These are phyloP conservation scores for Nematocida sp. DNA, from an alignment of 371 early-diverging fungal genomes.

Conservation along the genomic window DNA sequence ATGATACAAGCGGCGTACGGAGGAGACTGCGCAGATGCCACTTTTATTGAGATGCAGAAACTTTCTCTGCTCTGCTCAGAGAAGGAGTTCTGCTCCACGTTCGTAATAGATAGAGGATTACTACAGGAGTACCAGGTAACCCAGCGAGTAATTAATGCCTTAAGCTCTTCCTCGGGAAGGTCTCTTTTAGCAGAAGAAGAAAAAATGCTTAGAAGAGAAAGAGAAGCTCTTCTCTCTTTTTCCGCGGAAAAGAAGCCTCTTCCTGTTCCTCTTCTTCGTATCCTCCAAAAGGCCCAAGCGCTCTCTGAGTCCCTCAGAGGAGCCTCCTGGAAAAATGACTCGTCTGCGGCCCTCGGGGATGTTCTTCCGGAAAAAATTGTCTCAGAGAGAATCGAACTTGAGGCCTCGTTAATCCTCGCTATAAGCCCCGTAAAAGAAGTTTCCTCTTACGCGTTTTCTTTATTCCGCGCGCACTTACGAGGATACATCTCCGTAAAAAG, in stretches of 20 bases:
- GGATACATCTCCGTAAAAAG: conserved; percentile 41
- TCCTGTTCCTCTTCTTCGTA: conserved; percentile 38
- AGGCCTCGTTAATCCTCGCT: conserved; percentile 18
- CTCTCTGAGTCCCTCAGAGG: not conserved
- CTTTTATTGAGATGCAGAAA: conserved; percentile 61
- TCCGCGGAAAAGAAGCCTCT: conserved; percentile 37
- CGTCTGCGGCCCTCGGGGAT: conserved; percentile 3
- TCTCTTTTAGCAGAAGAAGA: conserved; percentile 15
- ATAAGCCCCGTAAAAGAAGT: conserved; percentile 31
- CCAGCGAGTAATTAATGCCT: not conserved
- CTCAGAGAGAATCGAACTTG: conserved; percentile 15
- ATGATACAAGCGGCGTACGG: conserved; percentile 91
- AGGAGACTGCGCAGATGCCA: conserved; percentile 95
- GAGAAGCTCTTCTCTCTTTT: not conserved
- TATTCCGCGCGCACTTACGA: conserved; percentile 33
- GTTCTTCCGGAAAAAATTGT: conserved; percentile 39
- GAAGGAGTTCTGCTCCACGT: conserved; percentile 4
- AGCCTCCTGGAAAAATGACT: not conserved
- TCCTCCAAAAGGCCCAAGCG: conserved; percentile 3
- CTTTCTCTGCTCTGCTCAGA: conserved; percentile 40
- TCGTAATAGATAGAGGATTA: conserved; percentile 12
- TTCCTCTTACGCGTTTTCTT: conserved; percentile 20
- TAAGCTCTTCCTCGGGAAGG: not conserved
- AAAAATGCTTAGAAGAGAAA: conserved; percentile 35
- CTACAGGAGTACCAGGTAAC: conserved; percentile 27